Percentiles rank a stretch among this genome's conserved stretches.
Conservation (phyloP, 257 asterid genomes). For the Primulina eburnea region DNA sequence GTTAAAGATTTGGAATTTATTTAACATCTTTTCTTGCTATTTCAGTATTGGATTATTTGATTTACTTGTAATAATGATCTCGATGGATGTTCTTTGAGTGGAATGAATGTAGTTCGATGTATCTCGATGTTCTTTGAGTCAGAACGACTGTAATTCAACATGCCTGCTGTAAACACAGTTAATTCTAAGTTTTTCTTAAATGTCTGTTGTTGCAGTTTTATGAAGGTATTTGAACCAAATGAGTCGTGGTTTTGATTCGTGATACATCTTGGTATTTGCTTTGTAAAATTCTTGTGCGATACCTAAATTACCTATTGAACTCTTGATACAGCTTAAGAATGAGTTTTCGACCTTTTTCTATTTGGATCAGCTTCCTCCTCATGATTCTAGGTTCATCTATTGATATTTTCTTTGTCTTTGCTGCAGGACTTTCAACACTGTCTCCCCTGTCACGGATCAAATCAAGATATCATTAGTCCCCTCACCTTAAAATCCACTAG, state of each 20-base stretch:
- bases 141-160: too few species aligned
- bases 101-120: too few species aligned
- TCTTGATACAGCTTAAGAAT: neutral
- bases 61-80: neutral
- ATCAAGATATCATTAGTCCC: slow-evolving; percentile 39
- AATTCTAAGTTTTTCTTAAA: too few species aligned
- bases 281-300: neutral
- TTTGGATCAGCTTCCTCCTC: neutral
- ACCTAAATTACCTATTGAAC: too few species aligned
- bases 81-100: too few species aligned
- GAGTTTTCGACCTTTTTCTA: neutral
- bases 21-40: neutral
- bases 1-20: neutral
- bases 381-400: neutral
- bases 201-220: neutral
- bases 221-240: neutral
- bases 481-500: slow-evolving; percentile 42
- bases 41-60: neutral
- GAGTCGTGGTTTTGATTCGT: neutral
- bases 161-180: neutral
- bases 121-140: neutral
- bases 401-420: slow-evolving; percentile 2
- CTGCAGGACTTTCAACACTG: slow-evolving; percentile 51
- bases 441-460: slow-evolving; percentile 38
- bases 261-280: neutral